Evolutionary conservation across 2,329 filamentous ascomycete genomes (phyloP).

Genomic region (Monilinia laxa): DNA sequence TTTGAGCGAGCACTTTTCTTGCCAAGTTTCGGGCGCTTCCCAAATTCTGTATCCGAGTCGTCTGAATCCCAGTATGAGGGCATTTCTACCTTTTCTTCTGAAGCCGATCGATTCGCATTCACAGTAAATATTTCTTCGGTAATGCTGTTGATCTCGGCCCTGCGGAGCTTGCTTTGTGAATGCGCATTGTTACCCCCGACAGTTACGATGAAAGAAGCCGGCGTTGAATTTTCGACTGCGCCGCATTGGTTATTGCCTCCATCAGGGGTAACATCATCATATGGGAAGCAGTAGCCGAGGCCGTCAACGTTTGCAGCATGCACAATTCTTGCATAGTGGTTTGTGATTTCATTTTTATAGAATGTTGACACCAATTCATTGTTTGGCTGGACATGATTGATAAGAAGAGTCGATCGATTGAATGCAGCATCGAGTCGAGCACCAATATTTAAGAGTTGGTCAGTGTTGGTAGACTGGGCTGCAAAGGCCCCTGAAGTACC

Average conservation of each 20-base stretch:
- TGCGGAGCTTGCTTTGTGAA: conserved; percentile 17
- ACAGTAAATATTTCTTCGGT: not conserved
- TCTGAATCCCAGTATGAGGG: conserved; percentile 9
- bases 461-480: conserved; percentile 32
- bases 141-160: not conserved
- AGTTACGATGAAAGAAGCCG: conserved; percentile 26
- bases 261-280: conserved; percentile 65
- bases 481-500: conserved; percentile 63
- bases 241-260: conserved; percentile 60
- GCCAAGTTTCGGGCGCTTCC: conserved; percentile 26
- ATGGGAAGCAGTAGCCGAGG: conserved; percentile 68
- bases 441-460: conserved; percentile 58
- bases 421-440: conserved; percentile 74
- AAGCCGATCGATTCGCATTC: not conserved
- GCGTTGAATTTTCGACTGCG: conserved; percentile 49
- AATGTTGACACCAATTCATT: conserved; percentile 50
- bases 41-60: conserved; percentile 25
- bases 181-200: conserved; percentile 31
- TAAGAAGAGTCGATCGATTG: conserved; percentile 68
- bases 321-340: conserved; percentile 66
- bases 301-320: conserved; percentile 60
- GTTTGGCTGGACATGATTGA: conserved; percentile 52
- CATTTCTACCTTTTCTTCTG: conserved; percentile 24
- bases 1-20: conserved; percentile 20
- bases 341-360: conserved; percentile 56